Evolutionary conservation across 768 basidiomycete species (phyloP).

Genomic region (Hericium rajendrae): DNA sequence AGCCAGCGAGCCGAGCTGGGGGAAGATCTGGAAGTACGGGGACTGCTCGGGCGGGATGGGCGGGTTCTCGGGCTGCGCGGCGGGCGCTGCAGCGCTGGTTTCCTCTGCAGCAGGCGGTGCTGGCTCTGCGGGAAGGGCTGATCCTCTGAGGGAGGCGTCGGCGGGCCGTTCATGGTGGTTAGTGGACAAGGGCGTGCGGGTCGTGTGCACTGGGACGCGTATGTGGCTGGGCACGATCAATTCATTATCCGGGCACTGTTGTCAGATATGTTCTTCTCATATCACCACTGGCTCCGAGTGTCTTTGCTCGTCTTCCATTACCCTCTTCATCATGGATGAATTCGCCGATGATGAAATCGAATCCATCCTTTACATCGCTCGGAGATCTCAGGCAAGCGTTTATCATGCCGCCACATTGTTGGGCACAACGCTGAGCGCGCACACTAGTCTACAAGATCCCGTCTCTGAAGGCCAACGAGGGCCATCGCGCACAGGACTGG

Average conservation of each 20-base stretch:
- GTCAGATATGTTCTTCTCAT: background rate
- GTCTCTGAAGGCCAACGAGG: conserved; percentile 75
- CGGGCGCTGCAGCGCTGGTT: conserved; percentile 27
- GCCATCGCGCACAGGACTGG: conserved; percentile 90
- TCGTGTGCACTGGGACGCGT: background rate
- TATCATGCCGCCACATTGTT: conserved; percentile 2
- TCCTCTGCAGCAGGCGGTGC: conserved; percentile 47
- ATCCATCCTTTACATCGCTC: conserved; percentile 80
- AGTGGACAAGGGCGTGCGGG: background rate
- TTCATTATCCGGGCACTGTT: background rate
- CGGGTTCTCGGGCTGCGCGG: conserved; percentile 1
- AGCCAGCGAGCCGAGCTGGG: conserved; percentile 27
- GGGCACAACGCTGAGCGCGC: conserved; percentile 10
- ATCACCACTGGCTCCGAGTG: background rate
- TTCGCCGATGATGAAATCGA: conserved; percentile 70
- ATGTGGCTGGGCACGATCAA: background rate
- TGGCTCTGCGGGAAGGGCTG: background rate
- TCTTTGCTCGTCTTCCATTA: background rate
- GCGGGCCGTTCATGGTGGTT: conserved; percentile 45
- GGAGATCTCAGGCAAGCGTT: conserved; percentile 76
- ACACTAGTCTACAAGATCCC: conserved; percentile 88
- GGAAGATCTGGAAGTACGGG: conserved; percentile 1
- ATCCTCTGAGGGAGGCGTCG: conserved; percentile 47
- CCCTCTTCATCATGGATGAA: conserved; percentile 34
- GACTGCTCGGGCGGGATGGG: conserved; percentile 6